Evolutionary conservation across 805 yeast genomes (phyloP).

Genomic region (Candida maesae): DNA sequence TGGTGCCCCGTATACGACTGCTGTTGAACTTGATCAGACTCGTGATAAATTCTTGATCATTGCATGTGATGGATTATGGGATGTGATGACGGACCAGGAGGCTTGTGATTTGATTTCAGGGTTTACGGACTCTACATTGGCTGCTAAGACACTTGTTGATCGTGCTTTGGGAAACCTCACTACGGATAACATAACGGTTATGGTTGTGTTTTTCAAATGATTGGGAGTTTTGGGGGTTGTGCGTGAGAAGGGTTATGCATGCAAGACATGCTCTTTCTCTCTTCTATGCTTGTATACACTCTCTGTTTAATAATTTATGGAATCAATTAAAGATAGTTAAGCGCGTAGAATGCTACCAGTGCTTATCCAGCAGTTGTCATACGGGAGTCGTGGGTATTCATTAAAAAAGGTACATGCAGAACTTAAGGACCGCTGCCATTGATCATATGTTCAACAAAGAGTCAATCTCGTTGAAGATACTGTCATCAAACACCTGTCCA

Average conservation of each 20-base stretch:
- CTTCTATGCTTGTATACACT: neutral
- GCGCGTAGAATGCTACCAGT: too few species aligned
- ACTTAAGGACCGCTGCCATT: neutral
- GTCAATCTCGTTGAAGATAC: constrained; percentile 25
- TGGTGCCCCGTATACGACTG: constrained; percentile 89
- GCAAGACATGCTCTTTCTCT: neutral
- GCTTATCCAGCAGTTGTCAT: neutral
- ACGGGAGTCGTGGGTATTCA: neutral
- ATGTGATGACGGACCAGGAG: constrained; percentile 77
- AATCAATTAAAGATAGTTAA: too few species aligned
- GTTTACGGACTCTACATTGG: constrained; percentile 54
- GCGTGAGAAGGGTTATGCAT: too few species aligned
- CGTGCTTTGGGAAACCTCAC: constrained; percentile 75
- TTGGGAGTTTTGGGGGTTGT: too few species aligned
- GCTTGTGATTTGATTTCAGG: constrained; percentile 72
- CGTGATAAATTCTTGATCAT: constrained; percentile 77
- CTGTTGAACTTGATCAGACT: constrained; percentile 58
- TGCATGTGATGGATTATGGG: constrained; percentile 98
- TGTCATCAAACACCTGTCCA: constrained; percentile 22
- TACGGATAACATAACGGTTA: constrained; percentile 89
- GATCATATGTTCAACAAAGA: constrained; percentile 22
- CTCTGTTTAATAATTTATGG: too few species aligned
- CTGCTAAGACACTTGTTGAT: constrained; percentile 63
- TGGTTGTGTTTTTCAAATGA: constrained; percentile 57
- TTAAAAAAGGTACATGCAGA: neutral